Evolutionary conservation across 1,284 basidiomycete genomes (phyloP), one percentile per base, ranked within the genome.

Genomic region (Ustilago sp.): DNA sequence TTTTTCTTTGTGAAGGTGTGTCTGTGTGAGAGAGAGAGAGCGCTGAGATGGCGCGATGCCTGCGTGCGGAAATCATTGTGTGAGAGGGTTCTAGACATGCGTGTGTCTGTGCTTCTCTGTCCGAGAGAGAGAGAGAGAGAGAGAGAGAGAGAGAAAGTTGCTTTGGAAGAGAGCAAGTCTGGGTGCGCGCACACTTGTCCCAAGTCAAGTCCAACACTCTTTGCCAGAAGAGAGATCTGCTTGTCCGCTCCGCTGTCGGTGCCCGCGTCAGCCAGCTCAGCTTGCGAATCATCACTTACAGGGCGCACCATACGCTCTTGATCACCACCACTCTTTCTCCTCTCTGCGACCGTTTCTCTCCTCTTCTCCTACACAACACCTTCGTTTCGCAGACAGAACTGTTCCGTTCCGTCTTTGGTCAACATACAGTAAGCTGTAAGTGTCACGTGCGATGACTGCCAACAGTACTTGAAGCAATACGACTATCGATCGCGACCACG

Each of bases 361-460:
- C 36, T 47, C 57, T 70, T 68, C 72, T 63, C 54, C 43, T 60
- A 39, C n/a, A 45, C 65, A 63, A 17, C 67, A 63, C 59, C 63
- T 59, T 72, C 53, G 41, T 63, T 66, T 70, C 58, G 32, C 50
- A 43, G 55, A 43, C 51, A 50, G 35, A 32, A 38, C 53, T 13
- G 8, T 39, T 43, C 51, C 47, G 34, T 58, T 57, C 54, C 43
- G 39, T 55, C 48, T 53, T 32, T 54, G 47, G 41, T 56, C 31
- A 45, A 36, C 53, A 48, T 43, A 50, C 38, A 67, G 69, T 72
- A 72, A 72, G 69, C 69, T 72, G 69, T 72, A 72, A 72, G 69
- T 72, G 36, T 56, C 41, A 38, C 5, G 23, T 28, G 23, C 23
- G 23, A 28, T 3, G 3, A 28, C 23, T 28, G 23, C 23, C 23